Conservation (phyloP, 78 protist genomes). For the Acrasis kona region DNA sequence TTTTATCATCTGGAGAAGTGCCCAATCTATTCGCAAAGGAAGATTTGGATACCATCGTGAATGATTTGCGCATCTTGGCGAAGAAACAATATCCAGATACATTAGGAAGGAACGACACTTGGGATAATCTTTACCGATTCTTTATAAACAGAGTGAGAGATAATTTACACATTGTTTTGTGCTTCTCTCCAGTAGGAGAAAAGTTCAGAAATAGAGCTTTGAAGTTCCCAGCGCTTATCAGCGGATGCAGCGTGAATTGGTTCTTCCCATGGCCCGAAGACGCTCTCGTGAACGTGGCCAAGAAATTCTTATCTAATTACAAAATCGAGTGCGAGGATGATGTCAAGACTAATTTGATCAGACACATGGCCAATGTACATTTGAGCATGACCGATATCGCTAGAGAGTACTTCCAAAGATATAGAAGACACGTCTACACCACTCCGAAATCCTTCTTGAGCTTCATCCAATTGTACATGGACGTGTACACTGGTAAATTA, state of each 20-base stretch:
- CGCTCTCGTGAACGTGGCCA: constrained; percentile 66
- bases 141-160: constrained; percentile 64
- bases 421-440: constrained; percentile 66
- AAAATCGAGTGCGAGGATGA: constrained; percentile 38
- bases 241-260: constrained; percentile 72
- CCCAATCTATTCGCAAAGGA: constrained; percentile 67
- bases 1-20: constrained; percentile 68
- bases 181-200: constrained; percentile 85
- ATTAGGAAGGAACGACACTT: constrained; percentile 28
- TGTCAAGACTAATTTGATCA: constrained; percentile 15
- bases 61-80: constrained; percentile 34
- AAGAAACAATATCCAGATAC: constrained; percentile 23
- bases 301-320: constrained; percentile 26
- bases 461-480: constrained; percentile 55
- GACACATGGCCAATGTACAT: constrained; percentile 62
- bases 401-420: constrained; percentile 55
- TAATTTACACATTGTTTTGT: constrained; percentile 73
- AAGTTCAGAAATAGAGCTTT: constrained; percentile 68
- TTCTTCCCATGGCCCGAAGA: constrained; percentile 79
- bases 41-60: constrained; percentile 57
- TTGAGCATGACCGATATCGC: constrained; percentile 11
- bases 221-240: constrained; percentile 72
- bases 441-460: constrained; percentile 86
- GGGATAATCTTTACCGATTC: constrained; percentile 50
- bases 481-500: constrained; percentile 47